Evolutionary conservation across 345 rosid genomes (phyloP).

Genomic region (Rhodamnia rubescens): DNA sequence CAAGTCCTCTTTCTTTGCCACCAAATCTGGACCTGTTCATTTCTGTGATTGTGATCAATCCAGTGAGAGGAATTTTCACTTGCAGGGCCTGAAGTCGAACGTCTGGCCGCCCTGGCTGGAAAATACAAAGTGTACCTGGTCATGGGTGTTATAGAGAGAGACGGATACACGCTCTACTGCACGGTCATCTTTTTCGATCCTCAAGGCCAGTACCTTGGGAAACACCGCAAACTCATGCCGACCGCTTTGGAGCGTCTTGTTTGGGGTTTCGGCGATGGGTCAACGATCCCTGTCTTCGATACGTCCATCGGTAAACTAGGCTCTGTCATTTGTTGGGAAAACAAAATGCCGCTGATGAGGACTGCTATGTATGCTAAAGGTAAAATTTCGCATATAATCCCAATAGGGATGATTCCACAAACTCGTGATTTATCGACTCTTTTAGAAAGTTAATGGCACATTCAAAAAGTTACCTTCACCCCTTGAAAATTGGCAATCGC

Average conservation of each 20-base stretch:
- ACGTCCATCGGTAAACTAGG: constrained; percentile 82
- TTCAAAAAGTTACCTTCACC: not conserved
- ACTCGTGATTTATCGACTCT: not conserved
- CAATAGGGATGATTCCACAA: not conserved
- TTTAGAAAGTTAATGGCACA: not conserved
- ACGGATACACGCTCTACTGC: constrained; percentile 84
- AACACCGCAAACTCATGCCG: constrained; percentile 90
- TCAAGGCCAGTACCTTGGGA: constrained; percentile 72
- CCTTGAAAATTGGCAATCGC: not conserved
- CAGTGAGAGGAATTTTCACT: not conserved
- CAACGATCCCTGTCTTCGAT: constrained; percentile 72
- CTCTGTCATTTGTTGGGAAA: constrained; percentile 92
- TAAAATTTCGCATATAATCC: not conserved
- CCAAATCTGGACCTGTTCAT: not conserved
- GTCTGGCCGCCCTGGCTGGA: constrained; percentile 77
- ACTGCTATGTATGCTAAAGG: constrained; percentile 96
- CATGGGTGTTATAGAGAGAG: constrained; percentile 91
- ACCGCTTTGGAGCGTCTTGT: constrained; percentile 76
- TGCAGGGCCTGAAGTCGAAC: constrained; percentile 76
- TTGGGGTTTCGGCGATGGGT: constrained; percentile 98
- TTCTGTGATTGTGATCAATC: not conserved
- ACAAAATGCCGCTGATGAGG: constrained; percentile 86
- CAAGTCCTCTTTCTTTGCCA: not conserved
- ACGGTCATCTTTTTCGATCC: constrained; percentile 69
- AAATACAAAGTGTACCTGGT: constrained; percentile 75